Conservation (phyloP, 176 grass and related monocot species). For the Cenchrus purpureus region DNA sequence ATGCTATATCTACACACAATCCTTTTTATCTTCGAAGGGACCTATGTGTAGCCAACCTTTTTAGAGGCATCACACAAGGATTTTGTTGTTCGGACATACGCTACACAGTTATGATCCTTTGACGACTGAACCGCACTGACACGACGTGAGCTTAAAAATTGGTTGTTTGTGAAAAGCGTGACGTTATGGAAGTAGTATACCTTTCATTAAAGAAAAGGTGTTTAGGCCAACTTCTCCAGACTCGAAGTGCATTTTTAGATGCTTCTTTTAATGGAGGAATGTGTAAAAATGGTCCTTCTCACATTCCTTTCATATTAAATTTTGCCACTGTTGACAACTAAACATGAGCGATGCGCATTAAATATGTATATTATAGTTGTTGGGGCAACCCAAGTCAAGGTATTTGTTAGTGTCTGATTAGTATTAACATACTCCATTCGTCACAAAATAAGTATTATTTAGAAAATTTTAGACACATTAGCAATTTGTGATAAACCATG, state of each 20-base stretch:
- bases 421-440: too few species aligned
- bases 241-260: neutral
- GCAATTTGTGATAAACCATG: too few species aligned
- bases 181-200: neutral
- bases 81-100: neutral
- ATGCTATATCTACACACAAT: neutral
- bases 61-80: neutral
- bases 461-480: too few species aligned
- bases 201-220: neutral
- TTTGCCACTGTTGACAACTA: neutral
- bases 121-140: neutral
- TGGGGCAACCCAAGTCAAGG: neutral
- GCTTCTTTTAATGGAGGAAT: neutral
- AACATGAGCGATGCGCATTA: neutral
- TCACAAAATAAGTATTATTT: too few species aligned
- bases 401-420: neutral
- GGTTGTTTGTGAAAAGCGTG: neutral
- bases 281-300: neutral
- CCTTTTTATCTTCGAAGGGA: neutral
- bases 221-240: neutral
- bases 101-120: too few species aligned
- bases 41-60: neutral
- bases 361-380: neutral
- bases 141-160: neutral
- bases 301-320: neutral